These are phyloP conservation scores for Umbellularia californica DNA, from an alignment of 164 flowering plant species.

Conservation along the genomic window DNA sequence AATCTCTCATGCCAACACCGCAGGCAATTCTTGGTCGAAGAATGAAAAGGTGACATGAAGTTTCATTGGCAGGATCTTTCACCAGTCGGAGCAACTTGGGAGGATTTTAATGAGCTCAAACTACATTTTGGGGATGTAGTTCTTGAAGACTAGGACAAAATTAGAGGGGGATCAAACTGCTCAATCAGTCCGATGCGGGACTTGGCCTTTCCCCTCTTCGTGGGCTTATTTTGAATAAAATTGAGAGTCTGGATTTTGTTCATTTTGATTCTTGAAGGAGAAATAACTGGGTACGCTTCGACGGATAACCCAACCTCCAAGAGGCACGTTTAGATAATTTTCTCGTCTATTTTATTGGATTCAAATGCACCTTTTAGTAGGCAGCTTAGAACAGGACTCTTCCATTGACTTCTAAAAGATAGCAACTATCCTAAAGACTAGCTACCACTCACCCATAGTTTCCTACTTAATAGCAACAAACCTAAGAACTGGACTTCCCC, in stretches of 20 bases:
- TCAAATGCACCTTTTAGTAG: background rate
- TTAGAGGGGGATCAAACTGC: background rate
- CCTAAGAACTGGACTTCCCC: background rate
- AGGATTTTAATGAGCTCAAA: background rate
- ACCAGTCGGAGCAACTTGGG: background rate
- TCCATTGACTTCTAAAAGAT: background rate
- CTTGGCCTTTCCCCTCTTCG: background rate
- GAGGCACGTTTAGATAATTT: background rate
- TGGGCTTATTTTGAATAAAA: background rate
- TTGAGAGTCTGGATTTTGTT: background rate
- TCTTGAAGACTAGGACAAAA: background rate
- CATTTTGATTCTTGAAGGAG: background rate
- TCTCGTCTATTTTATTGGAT: background rate
- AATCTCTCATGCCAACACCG: background rate
- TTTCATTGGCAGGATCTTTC: background rate
- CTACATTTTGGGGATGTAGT: background rate
- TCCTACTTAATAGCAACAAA: background rate
- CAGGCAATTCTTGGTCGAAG: background rate
- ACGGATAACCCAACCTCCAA: slow-evolving; percentile 1
- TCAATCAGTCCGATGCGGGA: background rate
- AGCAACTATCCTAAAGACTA: background rate
- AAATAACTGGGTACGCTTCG: background rate
- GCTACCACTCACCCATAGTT: background rate
- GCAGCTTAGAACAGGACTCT: background rate
- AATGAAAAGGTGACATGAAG: background rate